Conservation (phyloP, 2,329 filamentous ascomycete species). For the Pseudocercospora fuligena region DNA sequence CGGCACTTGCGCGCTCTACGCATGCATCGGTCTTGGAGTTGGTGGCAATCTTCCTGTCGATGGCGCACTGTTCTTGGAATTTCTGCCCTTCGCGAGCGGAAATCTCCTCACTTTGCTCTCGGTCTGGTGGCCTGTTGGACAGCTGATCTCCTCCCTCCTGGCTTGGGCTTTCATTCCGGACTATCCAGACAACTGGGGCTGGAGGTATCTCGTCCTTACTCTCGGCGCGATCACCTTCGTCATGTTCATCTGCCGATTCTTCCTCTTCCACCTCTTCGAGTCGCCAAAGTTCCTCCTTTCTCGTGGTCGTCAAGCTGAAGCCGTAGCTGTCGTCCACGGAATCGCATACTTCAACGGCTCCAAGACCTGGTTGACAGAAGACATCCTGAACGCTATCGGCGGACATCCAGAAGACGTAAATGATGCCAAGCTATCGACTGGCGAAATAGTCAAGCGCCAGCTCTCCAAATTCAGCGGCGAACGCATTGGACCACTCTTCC, state of each 20-base stretch:
- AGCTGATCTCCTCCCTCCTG: conserved; percentile 69
- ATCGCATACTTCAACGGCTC: conserved; percentile 41
- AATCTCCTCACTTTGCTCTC: conserved; percentile 83
- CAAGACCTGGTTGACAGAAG: conserved; percentile 77
- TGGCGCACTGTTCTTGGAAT: conserved; percentile 81
- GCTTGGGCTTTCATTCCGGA: conserved; percentile 35
- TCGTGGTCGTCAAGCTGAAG: conserved; percentile 75
- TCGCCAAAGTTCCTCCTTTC: conserved; percentile 84
- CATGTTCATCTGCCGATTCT: conserved; percentile 80
- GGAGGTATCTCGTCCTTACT: conserved; percentile 74
- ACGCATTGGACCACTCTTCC: conserved; percentile 68
- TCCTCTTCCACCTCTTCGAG: conserved; percentile 80
- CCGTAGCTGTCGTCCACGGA: conserved; percentile 66
- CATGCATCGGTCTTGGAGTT: conserved; percentile 51
- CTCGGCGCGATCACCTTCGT: conserved; percentile 73
- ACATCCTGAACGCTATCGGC: conserved; percentile 63
- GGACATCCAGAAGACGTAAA: conserved; percentile 58
- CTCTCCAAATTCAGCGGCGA: conserved; percentile 68
- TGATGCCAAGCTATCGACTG: conserved; percentile 47
- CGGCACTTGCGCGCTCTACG: conserved; percentile 43
- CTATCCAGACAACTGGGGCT: conserved; percentile 66
- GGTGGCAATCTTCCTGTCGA: conserved; percentile 77
- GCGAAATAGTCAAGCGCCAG: conserved; percentile 62
- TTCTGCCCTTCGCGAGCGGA: conserved; percentile 67
- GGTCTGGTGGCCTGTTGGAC: conserved; percentile 85